Conservation (phyloP, 1,139 yeast genomes). For the Blastobotrys proliferans region DNA sequence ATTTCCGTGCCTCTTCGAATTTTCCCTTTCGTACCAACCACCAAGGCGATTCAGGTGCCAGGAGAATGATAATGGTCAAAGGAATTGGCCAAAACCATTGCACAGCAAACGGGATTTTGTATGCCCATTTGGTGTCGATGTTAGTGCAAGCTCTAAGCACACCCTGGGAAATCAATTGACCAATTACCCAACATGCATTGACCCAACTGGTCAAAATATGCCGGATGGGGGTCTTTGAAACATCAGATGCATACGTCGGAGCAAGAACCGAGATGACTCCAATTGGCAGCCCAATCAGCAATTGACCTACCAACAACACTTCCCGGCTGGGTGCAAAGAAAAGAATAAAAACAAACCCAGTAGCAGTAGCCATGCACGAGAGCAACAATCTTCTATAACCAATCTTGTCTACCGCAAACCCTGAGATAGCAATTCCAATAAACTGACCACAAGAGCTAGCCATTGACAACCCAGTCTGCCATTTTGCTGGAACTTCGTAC, state of each 20-base stretch:
- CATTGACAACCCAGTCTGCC: conserved; percentile 10
- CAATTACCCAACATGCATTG: conserved; percentile 43
- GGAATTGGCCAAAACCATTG: conserved; percentile 64
- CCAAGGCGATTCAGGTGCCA: conserved; percentile 54
- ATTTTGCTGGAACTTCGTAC: neutral
- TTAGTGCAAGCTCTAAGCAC: conserved; percentile 18
- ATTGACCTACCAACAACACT: conserved; percentile 29
- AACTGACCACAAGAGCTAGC: conserved; percentile 28
- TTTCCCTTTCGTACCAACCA: conserved; percentile 44
- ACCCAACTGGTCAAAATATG: conserved; percentile 40
- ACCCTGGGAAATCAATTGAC: conserved; percentile 35
- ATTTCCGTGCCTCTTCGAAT: conserved; percentile 39
- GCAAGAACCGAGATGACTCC: conserved; percentile 45
- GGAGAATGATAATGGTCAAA: conserved; percentile 42
- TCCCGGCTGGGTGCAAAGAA: conserved; percentile 26
- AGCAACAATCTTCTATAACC: conserved; percentile 3
- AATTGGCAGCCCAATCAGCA: conserved; percentile 44
- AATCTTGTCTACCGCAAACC: conserved; percentile 29
- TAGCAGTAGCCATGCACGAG: neutral
- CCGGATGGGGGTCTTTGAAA: conserved; percentile 44
- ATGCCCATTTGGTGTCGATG: conserved; percentile 29
- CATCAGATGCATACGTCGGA: conserved; percentile 45
- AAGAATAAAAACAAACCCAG: conserved; percentile 4
- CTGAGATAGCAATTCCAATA: conserved; percentile 43
- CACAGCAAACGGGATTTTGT: conserved; percentile 45